A percentile compares a stretch with the other conserved stretches of the same genome.
Evolutionary conservation across 352 stramenopile genomes (phyloP).

Genomic region (Globisporangium polare): DNA sequence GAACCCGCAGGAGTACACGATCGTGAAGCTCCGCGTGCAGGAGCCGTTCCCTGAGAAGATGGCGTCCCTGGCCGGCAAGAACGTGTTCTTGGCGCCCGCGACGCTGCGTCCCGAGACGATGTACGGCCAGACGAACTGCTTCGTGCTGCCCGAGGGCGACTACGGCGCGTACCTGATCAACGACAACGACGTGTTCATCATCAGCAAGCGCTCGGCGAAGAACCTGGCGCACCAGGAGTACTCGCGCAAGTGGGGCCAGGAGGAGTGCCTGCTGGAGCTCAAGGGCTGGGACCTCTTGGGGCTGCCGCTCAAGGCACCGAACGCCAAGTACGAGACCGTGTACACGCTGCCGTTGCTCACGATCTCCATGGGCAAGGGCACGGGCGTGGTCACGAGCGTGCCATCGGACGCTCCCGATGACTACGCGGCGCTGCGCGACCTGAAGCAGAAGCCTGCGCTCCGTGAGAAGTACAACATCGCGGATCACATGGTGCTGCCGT

Average conservation of each 20-base stretch:
- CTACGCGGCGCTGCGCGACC: constrained; percentile 97
- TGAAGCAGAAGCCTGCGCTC: constrained; percentile 98
- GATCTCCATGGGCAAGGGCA: constrained; percentile 99
- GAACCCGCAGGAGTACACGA: constrained; percentile 98
- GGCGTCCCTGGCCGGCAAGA: constrained; percentile 72
- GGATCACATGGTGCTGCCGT: constrained; percentile 98
- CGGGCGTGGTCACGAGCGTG: constrained; percentile 98
- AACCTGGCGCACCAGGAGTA: constrained; percentile 96
- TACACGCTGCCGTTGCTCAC: constrained; percentile 99
- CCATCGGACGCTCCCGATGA: constrained; percentile 99
- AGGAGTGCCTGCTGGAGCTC: constrained; percentile 88
- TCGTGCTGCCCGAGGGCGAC: constrained; percentile 97
- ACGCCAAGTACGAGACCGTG: constrained; percentile 97
- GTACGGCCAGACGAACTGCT: constrained; percentile 99
- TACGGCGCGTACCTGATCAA: constrained; percentile 98
- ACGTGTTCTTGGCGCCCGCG: constrained; percentile 96
- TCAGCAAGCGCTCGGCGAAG: constrained; percentile 90
- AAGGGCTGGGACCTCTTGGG: constrained; percentile 97
- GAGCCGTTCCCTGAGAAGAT: constrained; percentile 81
- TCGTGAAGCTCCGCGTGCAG: constrained; percentile 96
- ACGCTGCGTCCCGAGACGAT: constrained; percentile 99
- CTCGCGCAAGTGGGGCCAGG: constrained; percentile 85
- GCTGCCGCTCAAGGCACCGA: constrained; percentile 93
- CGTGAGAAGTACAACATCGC: constrained; percentile 98
- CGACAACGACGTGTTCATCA: constrained; percentile 95